Evolutionary conservation across 192 early-diverging fungal genomes (phyloP).

Genomic region (Coemansia sp.): DNA sequence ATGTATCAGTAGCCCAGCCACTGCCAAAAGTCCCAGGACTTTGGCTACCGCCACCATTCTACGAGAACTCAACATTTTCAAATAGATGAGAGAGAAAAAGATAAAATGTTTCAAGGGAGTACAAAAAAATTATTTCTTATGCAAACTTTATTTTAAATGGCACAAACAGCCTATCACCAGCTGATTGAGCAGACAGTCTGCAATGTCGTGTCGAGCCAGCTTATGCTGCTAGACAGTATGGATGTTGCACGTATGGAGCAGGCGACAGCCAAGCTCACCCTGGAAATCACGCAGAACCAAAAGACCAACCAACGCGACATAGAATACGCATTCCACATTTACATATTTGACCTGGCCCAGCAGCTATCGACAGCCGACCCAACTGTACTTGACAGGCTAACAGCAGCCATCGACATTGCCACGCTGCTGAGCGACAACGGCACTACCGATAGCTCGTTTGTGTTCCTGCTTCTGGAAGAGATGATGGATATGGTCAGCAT

Average conservation of each 20-base stretch:
- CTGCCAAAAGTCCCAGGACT: conserved; percentile 31
- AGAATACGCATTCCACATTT: conserved; percentile 34
- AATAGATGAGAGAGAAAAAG: not conserved
- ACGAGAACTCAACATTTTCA: conserved; percentile 32
- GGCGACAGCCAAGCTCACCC: conserved; percentile 1
- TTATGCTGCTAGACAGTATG: conserved; percentile 4
- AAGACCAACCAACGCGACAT: conserved; percentile 13
- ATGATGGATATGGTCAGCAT: conserved; percentile 44
- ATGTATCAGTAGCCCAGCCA: conserved; percentile 34
- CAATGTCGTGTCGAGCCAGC: not conserved
- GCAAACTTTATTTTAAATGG: not conserved
- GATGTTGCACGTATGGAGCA: conserved; percentile 4
- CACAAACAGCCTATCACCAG: not conserved
- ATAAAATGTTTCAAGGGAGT: not conserved
- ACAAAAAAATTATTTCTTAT: not conserved
- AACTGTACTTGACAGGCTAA: not conserved
- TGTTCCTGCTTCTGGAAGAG: conserved; percentile 41
- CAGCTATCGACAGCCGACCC: conserved; percentile 11
- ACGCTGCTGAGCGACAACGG: conserved; percentile 24
- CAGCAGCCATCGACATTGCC: conserved; percentile 32
- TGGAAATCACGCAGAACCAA: not conserved
- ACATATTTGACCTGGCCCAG: conserved; percentile 23
- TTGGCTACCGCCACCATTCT: conserved; percentile 25
- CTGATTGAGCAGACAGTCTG: conserved; percentile 6
- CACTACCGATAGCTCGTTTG: conserved; percentile 23